Evolutionary conservation across 768 basidiomycete species (phyloP).

Genomic region (Mycena metata): DNA sequence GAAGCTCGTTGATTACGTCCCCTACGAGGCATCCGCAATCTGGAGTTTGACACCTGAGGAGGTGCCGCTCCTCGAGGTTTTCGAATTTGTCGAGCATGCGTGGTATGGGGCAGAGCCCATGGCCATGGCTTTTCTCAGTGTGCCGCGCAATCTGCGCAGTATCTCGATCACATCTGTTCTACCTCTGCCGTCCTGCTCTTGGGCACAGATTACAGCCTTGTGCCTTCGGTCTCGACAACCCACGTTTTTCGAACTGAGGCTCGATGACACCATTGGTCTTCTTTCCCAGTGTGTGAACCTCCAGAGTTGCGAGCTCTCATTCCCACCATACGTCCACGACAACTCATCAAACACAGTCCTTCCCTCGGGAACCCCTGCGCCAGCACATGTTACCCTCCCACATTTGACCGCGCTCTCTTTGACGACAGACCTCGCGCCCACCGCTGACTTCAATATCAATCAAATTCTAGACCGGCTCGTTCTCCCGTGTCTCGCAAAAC

Average conservation of each 20-base stretch:
- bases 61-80: slow-evolving; percentile 1
- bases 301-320: background rate
- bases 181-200: background rate
- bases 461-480: background rate
- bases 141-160: background rate
- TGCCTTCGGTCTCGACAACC: background rate
- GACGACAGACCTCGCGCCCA: too few species aligned
- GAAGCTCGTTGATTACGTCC: background rate
- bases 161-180: background rate
- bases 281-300: slow-evolving; percentile 2
- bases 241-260: background rate
- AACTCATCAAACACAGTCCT: background rate
- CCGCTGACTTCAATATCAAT: too few species aligned
- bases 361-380: background rate
- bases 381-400: too few species aligned
- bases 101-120: background rate
- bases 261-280: background rate
- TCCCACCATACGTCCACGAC: background rate
- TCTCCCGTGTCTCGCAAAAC: background rate
- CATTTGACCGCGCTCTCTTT: too few species aligned
- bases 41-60: background rate
- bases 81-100: background rate
- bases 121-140: background rate
- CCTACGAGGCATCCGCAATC: background rate
- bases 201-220: slow-evolving; percentile 4